These are phyloP conservation scores for Cruciata laevipes DNA, from an alignment of 257 asterid species.

Conservation along the genomic window DNA sequence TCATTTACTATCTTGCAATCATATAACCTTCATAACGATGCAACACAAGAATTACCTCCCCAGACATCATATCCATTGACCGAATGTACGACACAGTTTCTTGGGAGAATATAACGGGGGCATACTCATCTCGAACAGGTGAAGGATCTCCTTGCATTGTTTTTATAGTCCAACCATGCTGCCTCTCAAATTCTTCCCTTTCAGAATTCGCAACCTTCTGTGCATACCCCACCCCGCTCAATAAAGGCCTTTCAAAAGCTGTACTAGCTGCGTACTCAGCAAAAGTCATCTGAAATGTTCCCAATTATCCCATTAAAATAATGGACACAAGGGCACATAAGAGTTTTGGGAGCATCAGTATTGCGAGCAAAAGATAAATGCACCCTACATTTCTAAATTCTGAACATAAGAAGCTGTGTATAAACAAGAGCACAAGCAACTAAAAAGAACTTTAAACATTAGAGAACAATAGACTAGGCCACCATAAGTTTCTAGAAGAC, in stretches of 20 bases:
- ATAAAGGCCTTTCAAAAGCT: conserved; percentile 86
- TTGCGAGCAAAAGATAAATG: background rate
- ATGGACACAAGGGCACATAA: background rate
- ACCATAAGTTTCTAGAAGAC: background rate
- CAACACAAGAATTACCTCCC: conserved; percentile 49
- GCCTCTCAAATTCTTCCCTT: conserved; percentile 71
- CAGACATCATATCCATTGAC: conserved; percentile 96
- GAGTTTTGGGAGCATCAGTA: background rate
- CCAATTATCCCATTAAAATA: conserved; percentile 1
- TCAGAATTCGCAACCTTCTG: conserved; percentile 62
- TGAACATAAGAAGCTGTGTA: background rate
- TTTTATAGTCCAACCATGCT: conserved; percentile 77
- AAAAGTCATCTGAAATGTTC: conserved; percentile 63
- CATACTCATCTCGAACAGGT: conserved; percentile 76
- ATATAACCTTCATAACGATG: background rate
- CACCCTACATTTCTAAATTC: background rate
- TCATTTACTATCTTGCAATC: background rate
- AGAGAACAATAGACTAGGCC: background rate
- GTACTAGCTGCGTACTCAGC: conserved; percentile 89
- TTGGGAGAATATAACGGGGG: conserved; percentile 85
- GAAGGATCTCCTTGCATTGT: conserved; percentile 86
- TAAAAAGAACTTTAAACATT: background rate
- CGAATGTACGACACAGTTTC: conserved; percentile 83
- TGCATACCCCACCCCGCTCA: conserved; percentile 94
- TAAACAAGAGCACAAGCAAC: background rate